These are phyloP conservation scores for Borovskyia barvae DNA, from an alignment of 208 protist genomes.

Conservation along the genomic window DNA sequence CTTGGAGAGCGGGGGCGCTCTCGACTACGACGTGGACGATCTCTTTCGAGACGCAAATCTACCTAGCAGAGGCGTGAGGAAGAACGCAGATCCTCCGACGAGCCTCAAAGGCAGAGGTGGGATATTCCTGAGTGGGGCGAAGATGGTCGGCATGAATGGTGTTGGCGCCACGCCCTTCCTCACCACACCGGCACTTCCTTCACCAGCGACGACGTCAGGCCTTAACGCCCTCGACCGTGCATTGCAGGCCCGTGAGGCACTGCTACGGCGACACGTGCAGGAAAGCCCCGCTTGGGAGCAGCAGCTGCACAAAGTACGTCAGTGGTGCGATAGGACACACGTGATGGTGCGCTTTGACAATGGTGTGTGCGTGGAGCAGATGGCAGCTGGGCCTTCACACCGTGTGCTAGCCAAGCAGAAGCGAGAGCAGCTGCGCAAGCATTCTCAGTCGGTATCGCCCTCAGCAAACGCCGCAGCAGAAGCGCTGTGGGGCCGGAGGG, in stretches of 20 bases:
- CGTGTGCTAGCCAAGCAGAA: not conserved
- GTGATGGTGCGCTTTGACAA: constrained; percentile 29
- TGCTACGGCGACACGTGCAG: constrained; percentile 25
- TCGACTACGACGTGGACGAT: constrained; percentile 13
- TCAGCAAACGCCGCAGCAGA: too few relatives aligned
- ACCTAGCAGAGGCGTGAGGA: too few relatives aligned
- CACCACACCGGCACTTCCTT: not conserved
- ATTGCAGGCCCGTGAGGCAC: constrained; percentile 9
- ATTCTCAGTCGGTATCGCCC: too few relatives aligned
- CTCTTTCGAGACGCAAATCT: constrained; percentile 8
- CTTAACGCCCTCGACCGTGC: constrained; percentile 17
- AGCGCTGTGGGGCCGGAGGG: too few relatives aligned
- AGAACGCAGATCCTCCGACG: too few relatives aligned
- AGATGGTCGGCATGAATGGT: too few relatives aligned
- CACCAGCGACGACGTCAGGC: not conserved
- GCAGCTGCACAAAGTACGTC: constrained; percentile 32
- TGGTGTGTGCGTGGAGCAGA: constrained; percentile 23
- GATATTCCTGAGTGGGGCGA: too few relatives aligned
- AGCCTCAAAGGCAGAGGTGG: too few relatives aligned
- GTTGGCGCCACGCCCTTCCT: too few relatives aligned
- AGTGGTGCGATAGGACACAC: constrained; percentile 55
- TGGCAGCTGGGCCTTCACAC: constrained; percentile 1
- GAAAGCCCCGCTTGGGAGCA: constrained; percentile 24
- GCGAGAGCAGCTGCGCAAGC: not conserved
- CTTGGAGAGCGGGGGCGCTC: not conserved